Evolutionary conservation across 306 rosid species (phyloP), one percentile per base, ranked within the genome.

Genomic region (Hippophae gyantsensis): DNA sequence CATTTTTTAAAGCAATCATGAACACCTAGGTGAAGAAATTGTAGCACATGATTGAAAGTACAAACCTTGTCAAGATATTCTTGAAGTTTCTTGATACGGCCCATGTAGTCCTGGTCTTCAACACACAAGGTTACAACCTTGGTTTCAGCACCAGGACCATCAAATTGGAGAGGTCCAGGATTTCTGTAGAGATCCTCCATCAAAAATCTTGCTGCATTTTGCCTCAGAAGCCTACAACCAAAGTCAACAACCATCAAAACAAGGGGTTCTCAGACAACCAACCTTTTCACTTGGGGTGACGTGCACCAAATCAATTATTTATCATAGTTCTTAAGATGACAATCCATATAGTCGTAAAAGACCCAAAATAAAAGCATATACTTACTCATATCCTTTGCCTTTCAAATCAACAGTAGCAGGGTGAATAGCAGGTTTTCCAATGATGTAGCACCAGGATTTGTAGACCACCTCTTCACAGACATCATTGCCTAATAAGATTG

Each of bases 31-130:
- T 32, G 1, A 18, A 18, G 23, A 13, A 10, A 68, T 8, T 6
- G 3, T 6, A 54, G 12, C 62, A 43, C 45, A 57, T 66, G 57
- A 42, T 27, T 8, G 25, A 45, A 44, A 43, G 45, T 23, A 58
- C 13, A 18, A 52, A 92, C 99, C 97, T 84, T 79, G 62, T 88
- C 97, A 57, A 92, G 95, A 75, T 92, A 85, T 65, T 78, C 86
- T 67, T 92, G 97, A 66, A 92, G 83, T 66, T 86, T 73, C 86
- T 92, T 92, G 45, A 92, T 92, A 62, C 99, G 95, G 59, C 99
- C 99, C 99, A 92, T 92, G 77, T 92, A 92, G 69, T 92, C 99
- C 75, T 78, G 92, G 65, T 92, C 99, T 75, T 92, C 99, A 44
- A 92, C 94, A 58, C 89, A 82, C 6, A 92, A 82, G 13, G 82